Conservation (phyloP, 352 stramenopile genomes). For the Aphanomyces cochlioides region DNA sequence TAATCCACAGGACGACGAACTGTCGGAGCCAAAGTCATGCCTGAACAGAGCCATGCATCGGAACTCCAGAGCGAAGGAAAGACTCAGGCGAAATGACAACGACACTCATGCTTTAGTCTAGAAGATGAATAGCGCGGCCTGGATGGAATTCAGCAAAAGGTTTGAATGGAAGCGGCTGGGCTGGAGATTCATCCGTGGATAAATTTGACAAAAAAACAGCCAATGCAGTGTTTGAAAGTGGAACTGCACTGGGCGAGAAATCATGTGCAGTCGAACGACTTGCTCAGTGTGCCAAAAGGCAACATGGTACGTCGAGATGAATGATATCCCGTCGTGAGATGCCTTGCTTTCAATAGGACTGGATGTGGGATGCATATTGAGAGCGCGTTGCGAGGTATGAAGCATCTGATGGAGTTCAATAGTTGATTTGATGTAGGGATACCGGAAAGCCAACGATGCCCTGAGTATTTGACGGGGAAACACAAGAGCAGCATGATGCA, state of each 20-base stretch:
- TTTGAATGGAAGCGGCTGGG: too few relatives aligned
- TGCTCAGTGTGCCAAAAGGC: constrained; percentile 25
- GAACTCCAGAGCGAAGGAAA: too few relatives aligned
- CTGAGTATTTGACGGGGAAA: constrained; percentile 20
- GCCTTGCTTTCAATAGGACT: not conserved
- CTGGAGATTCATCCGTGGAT: not conserved
- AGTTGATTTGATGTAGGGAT: constrained; percentile 1
- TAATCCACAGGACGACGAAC: too few relatives aligned
- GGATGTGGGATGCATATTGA: constrained; percentile 29
- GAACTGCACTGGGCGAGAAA: too few relatives aligned
- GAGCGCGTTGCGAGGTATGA: constrained; percentile 22
- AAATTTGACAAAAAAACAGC: too few relatives aligned
- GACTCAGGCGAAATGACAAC: too few relatives aligned
- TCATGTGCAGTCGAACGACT: constrained; percentile 22
- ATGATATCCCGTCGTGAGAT: not conserved
- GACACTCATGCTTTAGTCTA: too few relatives aligned
- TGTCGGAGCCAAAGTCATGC: too few relatives aligned
- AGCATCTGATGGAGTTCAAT: not conserved
- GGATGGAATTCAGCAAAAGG: too few relatives aligned
- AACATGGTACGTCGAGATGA: not conserved
- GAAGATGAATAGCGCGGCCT: too few relatives aligned
- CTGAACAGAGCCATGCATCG: too few relatives aligned
- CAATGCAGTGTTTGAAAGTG: too few relatives aligned
- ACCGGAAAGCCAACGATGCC: not conserved
- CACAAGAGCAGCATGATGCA: constrained; percentile 23